phyloP scores from a whole-genome alignment of 768 basidiomycete species.

The Boletellus emodensis region DNA sequence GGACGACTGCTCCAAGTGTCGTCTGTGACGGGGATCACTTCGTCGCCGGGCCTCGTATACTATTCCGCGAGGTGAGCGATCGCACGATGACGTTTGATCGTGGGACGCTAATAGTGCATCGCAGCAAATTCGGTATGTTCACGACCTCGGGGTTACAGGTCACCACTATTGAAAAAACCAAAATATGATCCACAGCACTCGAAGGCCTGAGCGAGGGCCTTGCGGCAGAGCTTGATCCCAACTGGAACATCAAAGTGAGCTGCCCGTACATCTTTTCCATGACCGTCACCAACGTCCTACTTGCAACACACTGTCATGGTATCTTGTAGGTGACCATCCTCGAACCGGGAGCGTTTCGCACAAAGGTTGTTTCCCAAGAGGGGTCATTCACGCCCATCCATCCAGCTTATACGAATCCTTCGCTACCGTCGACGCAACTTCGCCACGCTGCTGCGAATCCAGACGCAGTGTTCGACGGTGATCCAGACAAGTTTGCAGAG shows the following conservation, averaged over 20 bases:
- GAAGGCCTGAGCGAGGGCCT: constrained; percentile 15
- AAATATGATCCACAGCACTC: constrained; percentile 2
- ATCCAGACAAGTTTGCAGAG: constrained; percentile 16
- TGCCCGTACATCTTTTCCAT: too few relatives aligned
- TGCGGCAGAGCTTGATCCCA: constrained; percentile 14
- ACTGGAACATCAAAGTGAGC: constrained; percentile 22
- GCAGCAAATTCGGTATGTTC: constrained; percentile 17
- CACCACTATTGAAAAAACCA: too few relatives aligned
- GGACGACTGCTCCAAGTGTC: constrained; percentile 38
- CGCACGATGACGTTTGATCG: not conserved
- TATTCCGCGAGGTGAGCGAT: constrained; percentile 22
- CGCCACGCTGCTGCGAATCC: not conserved
- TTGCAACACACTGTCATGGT: too few relatives aligned
- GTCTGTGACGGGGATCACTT: constrained; percentile 30
- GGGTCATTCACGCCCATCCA: constrained; percentile 1
- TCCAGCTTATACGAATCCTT: constrained; percentile 12
- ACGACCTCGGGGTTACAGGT: not conserved
- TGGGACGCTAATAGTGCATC: not conserved
- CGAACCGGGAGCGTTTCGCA: constrained; percentile 1
- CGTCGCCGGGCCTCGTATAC: constrained; percentile 6
- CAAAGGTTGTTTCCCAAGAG: not conserved
- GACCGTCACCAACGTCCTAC: too few relatives aligned
- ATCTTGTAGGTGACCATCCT: constrained; percentile 3
- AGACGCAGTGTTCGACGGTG: constrained; percentile 2
- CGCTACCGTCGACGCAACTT: not conserved